Base-by-base conservation (phyloP, 495 filamentous ascomycete species). In the Hypoxylon perforatum region DNA sequence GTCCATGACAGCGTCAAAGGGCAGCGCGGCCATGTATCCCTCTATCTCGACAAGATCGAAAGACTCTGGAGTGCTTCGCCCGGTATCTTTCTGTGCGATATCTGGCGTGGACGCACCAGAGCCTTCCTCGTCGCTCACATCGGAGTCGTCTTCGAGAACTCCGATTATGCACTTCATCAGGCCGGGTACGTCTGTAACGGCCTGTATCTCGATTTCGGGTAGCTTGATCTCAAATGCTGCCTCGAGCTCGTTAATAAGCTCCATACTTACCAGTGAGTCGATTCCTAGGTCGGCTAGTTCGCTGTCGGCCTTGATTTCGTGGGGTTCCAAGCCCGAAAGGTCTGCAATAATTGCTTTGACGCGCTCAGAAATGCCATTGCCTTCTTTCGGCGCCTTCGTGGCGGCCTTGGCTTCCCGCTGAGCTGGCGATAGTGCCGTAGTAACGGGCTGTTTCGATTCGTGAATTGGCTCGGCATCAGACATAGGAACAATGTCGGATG, bases 191-290 rank as follows among this genome's bases (percentile, higher is more conserved):
- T 69, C 69, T 4, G 51, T 73, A 1, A 79, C 66, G 14, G 78
- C 69, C 38, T 77, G 69, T 0, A 80, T 61, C 19, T 79, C 72
- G 0, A 61, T 63, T 1, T 57, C 48, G 2, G 69, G 49, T 1
- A 83, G 61, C 0, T 71, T 75, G 39, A 68, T 72, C 2, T 80
- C 69, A 54, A 84, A 79, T 0, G 39, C 55, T 3, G 41, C 44
- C 23, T 85, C 79, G 11, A 85, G 42, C 56, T 84, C 81, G 14
- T 38, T 38, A 0, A 78, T 30, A 10, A 86, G 71, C 4, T 78
- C 65, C 6, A 85, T 84, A 0, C 79, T 81, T 71, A 84, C 78
- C 0, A 88, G 73, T 0, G 84, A 88, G 55, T 88, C 85, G 12
- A 88, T 83, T 0, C 85, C 84, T 8, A 85, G 35, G 15, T 86